Base-by-base conservation (phyloP, 108 stramenopile genomes). In the Skeletonema costatum region DNA sequence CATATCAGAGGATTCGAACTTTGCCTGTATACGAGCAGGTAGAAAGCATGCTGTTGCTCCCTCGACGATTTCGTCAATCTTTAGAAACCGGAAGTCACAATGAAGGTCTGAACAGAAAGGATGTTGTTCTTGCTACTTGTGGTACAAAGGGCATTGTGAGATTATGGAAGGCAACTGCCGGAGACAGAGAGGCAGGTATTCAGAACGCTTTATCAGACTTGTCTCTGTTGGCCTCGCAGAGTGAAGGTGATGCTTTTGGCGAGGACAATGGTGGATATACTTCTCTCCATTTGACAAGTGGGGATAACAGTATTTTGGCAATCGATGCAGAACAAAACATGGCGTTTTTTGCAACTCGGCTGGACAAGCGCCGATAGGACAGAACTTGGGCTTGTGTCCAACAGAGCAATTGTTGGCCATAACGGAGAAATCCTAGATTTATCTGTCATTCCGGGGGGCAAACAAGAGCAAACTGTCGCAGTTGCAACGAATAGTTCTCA, bases 401-500 rank as follows among this genome's bases (percentile, higher is more conserved):
- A 82, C 65, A 85, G 96, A 60, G 87, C 93, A 17, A 94, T 97
- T 77, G 93, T 98, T 46, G 98, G 97, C 0, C 90, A 93, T 68
- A 96, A 98, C 69, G 98, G 97, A 51, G 97, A 98, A 78, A 92
- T 98, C 51, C 87, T 98, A 14, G 98, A 97, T 74, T 64, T 98
- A 25, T 92, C 93, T 39, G 78, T 92, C 30, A 84, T 98, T 38
- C 96, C 96, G 10, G 21, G 42, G 29, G 74, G 63, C 75, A 75
- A 70, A 25, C 25, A 25, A 61, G 53, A 56, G 19, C 78, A 81
- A 51, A 83, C 82, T 64, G 85, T 97, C 31, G 95, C 95, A 19
- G 95, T 98, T 5, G 98, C 96, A 7, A 97, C 97, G 21, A 98
- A 98, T 71, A 97, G 96, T 81, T 84, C 98, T 5, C 93, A 97